These are phyloP conservation scores for Trichoderma breve DNA, from an alignment of 2,329 filamentous ascomycete genomes.

Conservation along the genomic window DNA sequence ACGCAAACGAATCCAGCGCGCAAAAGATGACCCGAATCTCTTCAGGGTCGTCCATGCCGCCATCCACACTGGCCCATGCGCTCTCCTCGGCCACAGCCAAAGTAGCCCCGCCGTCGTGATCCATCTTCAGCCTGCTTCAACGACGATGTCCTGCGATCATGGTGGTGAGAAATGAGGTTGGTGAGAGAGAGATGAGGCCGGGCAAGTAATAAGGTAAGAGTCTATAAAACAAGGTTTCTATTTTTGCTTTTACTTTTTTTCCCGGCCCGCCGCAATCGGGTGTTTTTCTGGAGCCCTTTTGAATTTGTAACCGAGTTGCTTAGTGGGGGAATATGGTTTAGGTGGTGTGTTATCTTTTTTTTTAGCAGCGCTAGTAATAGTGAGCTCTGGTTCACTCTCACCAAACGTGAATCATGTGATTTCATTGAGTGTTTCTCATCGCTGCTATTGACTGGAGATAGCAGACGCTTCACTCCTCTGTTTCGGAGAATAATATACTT, in stretches of 20 bases:
- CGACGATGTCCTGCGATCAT: constrained; percentile 12
- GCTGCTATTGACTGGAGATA: not conserved
- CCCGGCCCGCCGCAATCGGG: constrained; percentile 12
- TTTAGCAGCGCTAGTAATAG: constrained; percentile 1
- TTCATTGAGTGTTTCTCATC: not conserved
- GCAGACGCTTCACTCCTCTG: not conserved
- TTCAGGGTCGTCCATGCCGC: constrained; percentile 70
- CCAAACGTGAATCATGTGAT: constrained; percentile 26
- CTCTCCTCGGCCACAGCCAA: constrained; percentile 34
- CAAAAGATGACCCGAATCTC: constrained; percentile 78
- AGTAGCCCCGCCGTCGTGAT: constrained; percentile 13
- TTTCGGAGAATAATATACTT: not conserved
- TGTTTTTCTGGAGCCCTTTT: constrained; percentile 4
- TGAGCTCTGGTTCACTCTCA: not conserved
- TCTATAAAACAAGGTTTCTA: constrained; percentile 1
- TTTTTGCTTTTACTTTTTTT: constrained; percentile 6
- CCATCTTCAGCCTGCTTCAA: constrained; percentile 21
- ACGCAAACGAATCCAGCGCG: constrained; percentile 88
- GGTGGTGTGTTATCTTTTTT: constrained; percentile 9
- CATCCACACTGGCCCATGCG: constrained; percentile 61
- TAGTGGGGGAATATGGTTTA: not conserved
- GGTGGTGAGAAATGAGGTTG: not conserved
- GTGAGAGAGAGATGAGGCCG: not conserved
- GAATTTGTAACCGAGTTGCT: constrained; percentile 5
- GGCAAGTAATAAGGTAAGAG: not conserved